These are phyloP conservation scores for Tephrocybe sp. DNA, from an alignment of 768 basidiomycete species.

Conservation along the genomic window DNA sequence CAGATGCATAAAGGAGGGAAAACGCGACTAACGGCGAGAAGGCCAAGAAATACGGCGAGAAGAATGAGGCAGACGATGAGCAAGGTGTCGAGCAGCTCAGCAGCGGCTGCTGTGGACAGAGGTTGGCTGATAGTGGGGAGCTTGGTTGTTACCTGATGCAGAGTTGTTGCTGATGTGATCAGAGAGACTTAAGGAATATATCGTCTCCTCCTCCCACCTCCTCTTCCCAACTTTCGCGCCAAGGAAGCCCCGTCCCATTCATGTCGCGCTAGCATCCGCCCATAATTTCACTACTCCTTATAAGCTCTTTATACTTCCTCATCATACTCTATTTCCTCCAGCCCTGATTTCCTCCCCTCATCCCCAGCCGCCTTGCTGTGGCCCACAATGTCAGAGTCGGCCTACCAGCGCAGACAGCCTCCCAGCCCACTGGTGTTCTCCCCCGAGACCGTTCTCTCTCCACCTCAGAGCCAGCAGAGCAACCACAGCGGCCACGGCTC, in stretches of 20 bases:
- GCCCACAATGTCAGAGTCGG: constrained; percentile 50
- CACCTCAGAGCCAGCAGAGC: constrained; percentile 42
- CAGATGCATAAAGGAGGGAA: background rate
- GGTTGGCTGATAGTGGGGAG: background rate
- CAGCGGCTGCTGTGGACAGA: too few relatives aligned
- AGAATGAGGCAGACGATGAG: too few relatives aligned
- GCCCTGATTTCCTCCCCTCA: too few relatives aligned
- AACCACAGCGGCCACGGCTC: constrained; percentile 42
- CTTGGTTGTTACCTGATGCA: constrained; percentile 12
- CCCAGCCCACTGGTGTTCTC: constrained; percentile 84
- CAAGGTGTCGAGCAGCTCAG: too few relatives aligned
- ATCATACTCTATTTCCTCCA: constrained; percentile 16
- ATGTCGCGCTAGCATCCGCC: constrained; percentile 28
- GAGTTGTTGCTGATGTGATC: constrained; percentile 22
- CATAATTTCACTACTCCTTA: constrained; percentile 12
- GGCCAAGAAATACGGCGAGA: background rate
- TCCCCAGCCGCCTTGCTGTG: constrained; percentile 19
- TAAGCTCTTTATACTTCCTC: constrained; percentile 16
- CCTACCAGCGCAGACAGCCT: constrained; percentile 53
- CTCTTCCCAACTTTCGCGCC: constrained; percentile 19
- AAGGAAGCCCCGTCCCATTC: constrained; percentile 21
- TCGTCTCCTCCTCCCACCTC: constrained; percentile 19
- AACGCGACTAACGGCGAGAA: background rate
- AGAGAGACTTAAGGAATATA: constrained; percentile 9
- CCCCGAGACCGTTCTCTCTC: constrained; percentile 61